Evolutionary conservation across 2,329 filamentous ascomycete species (phyloP).

Genomic region (Cladorrhinum sp.): DNA sequence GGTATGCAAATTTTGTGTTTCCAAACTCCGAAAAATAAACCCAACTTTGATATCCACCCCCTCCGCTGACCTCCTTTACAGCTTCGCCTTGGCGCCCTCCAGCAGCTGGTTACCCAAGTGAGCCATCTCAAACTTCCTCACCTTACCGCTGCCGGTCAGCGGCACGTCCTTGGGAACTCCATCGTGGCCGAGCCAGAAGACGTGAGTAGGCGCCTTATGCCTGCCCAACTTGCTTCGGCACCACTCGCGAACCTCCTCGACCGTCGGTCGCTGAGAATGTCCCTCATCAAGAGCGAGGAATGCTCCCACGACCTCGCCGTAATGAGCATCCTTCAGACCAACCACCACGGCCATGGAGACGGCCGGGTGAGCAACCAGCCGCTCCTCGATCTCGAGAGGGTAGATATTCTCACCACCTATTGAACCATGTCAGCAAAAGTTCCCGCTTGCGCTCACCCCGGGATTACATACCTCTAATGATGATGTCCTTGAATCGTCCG

Average conservation of each 20-base stretch:
- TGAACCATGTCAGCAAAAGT: conserved; percentile 1
- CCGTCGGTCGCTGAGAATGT: conserved; percentile 37
- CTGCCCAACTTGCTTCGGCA: conserved; percentile 58
- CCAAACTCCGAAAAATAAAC: too few species aligned
- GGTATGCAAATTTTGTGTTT: too few species aligned
- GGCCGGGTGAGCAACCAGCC: conserved; percentile 61
- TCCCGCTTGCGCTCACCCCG: not conserved
- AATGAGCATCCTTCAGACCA: conserved; percentile 66
- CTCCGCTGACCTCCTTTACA: conserved; percentile 32
- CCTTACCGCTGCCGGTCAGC: conserved; percentile 69
- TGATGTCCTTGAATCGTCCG: conserved; percentile 75
- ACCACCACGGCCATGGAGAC: conserved; percentile 66
- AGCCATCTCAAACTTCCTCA: conserved; percentile 64
- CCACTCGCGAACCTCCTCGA: conserved; percentile 60
- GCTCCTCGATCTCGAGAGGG: conserved; percentile 72
- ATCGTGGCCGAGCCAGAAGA: conserved; percentile 72
- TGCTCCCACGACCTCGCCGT: conserved; percentile 69
- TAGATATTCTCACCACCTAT: conserved; percentile 69
- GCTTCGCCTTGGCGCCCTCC: conserved; percentile 44
- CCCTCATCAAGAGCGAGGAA: conserved; percentile 50
- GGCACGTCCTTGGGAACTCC: conserved; percentile 55
- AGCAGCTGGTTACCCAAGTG: conserved; percentile 54
- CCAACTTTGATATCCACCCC: not conserved
- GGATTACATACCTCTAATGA: conserved; percentile 57
- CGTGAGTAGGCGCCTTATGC: conserved; percentile 67